Percentiles rank a stretch among this genome's conserved stretches.
These are phyloP conservation scores for Fistulina hepatica DNA, from an alignment of 1,284 basidiomycete genomes.

Conservation along the genomic window DNA sequence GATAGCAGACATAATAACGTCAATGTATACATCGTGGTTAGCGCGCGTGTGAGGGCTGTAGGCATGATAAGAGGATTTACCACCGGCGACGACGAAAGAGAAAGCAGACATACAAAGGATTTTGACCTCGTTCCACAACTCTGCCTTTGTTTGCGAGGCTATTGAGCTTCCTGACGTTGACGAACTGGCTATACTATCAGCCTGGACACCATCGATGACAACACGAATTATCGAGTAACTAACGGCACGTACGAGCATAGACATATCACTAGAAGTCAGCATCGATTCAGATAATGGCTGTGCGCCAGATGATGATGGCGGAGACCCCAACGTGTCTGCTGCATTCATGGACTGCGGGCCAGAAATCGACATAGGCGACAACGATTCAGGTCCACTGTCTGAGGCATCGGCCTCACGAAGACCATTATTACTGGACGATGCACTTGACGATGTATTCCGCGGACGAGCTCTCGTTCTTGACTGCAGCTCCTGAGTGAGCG, in stretches of 20 bases:
- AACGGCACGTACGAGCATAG: no score
- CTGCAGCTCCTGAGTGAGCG: slow-evolving; percentile 63
- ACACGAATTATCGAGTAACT: no score
- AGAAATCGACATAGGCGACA: no score
- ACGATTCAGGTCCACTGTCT: slow-evolving; percentile 1
- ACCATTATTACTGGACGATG: slow-evolving; percentile 11
- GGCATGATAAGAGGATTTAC: neutral
- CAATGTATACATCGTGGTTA: slow-evolving; percentile 75
- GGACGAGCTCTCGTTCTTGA: slow-evolving; percentile 27
- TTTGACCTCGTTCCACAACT: slow-evolving; percentile 79
- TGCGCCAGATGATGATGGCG: no score
- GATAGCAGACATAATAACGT: slow-evolving; percentile 76
- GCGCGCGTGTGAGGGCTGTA: slow-evolving; percentile 73
- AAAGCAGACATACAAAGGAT: slow-evolving; percentile 48
- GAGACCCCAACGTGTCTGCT: no score
- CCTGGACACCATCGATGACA: no score
- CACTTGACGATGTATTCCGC: slow-evolving; percentile 15
- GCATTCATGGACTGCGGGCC: no score
- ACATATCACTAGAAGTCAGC: no score
- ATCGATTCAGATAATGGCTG: no score
- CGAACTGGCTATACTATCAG: no score
- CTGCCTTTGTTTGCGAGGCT: slow-evolving; percentile 35
- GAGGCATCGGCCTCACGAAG: no score
- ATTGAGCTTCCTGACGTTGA: neutral
- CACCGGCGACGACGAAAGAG: slow-evolving; percentile 6